phyloP scores from a whole-genome alignment of 2,329 filamentous ascomycete genomes.

The Madurella mycetomatis region DNA sequence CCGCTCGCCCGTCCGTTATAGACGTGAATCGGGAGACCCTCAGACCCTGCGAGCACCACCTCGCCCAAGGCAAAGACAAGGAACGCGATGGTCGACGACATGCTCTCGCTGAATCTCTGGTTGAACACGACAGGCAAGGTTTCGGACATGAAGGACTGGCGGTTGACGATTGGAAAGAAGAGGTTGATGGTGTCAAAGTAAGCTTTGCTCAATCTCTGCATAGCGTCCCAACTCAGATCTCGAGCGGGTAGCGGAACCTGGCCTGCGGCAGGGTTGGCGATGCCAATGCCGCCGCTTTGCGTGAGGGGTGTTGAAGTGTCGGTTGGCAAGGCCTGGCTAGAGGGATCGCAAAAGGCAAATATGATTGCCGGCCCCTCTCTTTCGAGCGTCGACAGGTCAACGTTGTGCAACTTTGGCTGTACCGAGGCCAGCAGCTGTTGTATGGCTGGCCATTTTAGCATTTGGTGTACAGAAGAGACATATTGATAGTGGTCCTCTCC shows the following conservation, averaged over 20 bases:
- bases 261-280: constrained; percentile 1
- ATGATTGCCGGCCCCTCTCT: constrained; percentile 36
- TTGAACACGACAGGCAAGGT: constrained; percentile 43
- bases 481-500: constrained; percentile 30
- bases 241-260: constrained; percentile 8
- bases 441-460: constrained; percentile 47
- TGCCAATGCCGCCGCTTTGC: constrained; percentile 1
- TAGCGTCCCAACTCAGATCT: constrained; percentile 43
- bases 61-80: constrained; percentile 57
- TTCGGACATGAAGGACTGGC: constrained; percentile 48
- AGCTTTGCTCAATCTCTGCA: constrained; percentile 47
- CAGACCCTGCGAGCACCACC: constrained; percentile 48
- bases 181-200: constrained; percentile 60
- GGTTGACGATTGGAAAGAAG: constrained; percentile 54
- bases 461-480: constrained; percentile 43
- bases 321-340: constrained; percentile 19
- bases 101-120: constrained; percentile 47
- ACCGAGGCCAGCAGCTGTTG: constrained; percentile 37
- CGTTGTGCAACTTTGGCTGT: constrained; percentile 30
- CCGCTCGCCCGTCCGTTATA: constrained; percentile 46
- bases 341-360: constrained; percentile 29
- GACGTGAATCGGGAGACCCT: constrained; percentile 42
- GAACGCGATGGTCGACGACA: constrained; percentile 48
- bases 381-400: constrained; percentile 32
- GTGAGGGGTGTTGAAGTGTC: constrained; percentile 4